Base-by-base conservation (phyloP, 371 early-diverging fungal genomes). In the Mycotypha africana region DNA sequence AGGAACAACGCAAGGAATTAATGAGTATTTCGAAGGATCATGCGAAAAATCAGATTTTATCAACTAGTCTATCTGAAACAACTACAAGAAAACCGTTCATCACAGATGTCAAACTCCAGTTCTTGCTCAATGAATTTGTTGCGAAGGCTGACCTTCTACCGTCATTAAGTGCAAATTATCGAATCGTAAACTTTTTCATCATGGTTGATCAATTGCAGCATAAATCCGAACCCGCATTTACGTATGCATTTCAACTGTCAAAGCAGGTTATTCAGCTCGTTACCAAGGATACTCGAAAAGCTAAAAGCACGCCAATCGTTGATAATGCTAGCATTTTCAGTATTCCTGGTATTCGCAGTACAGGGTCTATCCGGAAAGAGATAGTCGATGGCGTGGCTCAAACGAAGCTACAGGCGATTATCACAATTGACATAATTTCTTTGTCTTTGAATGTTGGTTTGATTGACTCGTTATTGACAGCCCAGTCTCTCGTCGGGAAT, bases 401-500 rank as follows among this genome's bases (percentile, higher is more conserved):
- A 12, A 28, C 55, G 4, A 53, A 49, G 8, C 56, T 84, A 1
- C 67, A 74, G 14, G 75, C 85, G 2, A 68, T 56, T 5, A 68
- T 87, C 8, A 75, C 76, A 9, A 65, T 91, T 19, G 88, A 81
- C 46, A 61, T 83, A 51, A 72, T 89, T 7, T 77, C 82, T 17
- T 58, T 85, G 49, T 67, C 72, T 2, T 53, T 89, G 41, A 76
- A 84, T 50, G 88, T 75, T n/a, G 72, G 79, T 42, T 70, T 89
- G 57, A 70, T 89, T 46, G 88, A 90, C 42, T 84, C 89, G 25
- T 58, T 92, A 17, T 45, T 89, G 14, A 90, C 88, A 0, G 79
- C 89, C 2, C 91, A 90, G 38, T 84, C 86, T 2, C 59, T 88
- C 0, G 60, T 92, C 19, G 86, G 87, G 2, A 80, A 76, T 34